Evolutionary conservation across 2,329 filamentous ascomycete genomes (phyloP).

Genomic region (Neofusicoccum parvum): DNA sequence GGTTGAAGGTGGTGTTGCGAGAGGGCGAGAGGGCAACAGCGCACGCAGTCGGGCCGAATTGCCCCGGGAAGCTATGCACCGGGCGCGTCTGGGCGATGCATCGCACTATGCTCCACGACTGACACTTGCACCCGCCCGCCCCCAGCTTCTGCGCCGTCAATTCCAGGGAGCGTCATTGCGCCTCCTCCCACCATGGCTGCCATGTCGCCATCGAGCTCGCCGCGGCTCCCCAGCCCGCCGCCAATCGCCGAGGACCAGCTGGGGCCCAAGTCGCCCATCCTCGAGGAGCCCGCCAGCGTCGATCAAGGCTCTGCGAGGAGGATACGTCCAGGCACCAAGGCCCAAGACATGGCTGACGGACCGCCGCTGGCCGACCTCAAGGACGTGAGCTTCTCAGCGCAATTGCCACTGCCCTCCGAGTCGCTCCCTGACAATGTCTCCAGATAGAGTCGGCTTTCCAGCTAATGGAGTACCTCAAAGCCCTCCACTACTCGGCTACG

Average conservation of each 20-base stretch:
- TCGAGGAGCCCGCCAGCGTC: slow-evolving; percentile 58
- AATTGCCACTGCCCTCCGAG: not conserved
- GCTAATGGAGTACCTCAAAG: slow-evolving; percentile 93
- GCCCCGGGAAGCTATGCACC: not conserved
- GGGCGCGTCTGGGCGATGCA: not conserved
- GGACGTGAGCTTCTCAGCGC: slow-evolving; percentile 48
- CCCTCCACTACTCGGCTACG: slow-evolving; percentile 82
- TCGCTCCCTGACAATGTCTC: slow-evolving; percentile 27
- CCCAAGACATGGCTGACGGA: slow-evolving; percentile 89
- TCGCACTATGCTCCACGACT: not conserved
- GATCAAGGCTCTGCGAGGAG: slow-evolving; percentile 78
- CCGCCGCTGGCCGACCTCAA: slow-evolving; percentile 83
- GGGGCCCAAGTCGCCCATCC: slow-evolving; percentile 72
- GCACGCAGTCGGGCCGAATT: not conserved
- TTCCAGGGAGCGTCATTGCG: slow-evolving; percentile 9
- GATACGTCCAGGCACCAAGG: slow-evolving; percentile 89
- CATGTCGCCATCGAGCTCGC: slow-evolving; percentile 69
- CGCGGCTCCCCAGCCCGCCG: slow-evolving; percentile 90
- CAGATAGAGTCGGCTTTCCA: slow-evolving; percentile 97
- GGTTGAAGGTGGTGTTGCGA: too few relatives aligned
- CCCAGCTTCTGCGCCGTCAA: not conserved
- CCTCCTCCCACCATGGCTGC: slow-evolving; percentile 44
- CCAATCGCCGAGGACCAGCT: slow-evolving; percentile 95
- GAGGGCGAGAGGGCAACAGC: too few relatives aligned
- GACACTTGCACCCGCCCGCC: not conserved